phyloP scores from a whole-genome alignment of 2,329 filamentous ascomycete species.

The Venturia carpophila region DNA sequence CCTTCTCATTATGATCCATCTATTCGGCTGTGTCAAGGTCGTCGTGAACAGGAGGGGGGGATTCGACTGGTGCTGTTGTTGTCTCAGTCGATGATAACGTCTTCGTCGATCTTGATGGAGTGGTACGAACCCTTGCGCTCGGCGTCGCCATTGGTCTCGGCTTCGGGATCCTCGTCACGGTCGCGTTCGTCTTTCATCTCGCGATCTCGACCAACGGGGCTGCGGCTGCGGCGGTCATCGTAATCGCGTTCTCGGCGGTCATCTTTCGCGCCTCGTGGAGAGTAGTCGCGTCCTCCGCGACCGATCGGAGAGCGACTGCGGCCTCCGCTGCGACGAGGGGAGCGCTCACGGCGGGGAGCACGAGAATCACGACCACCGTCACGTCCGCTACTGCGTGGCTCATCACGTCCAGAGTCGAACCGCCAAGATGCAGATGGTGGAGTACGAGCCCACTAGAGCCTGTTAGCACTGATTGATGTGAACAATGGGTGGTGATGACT shows the following conservation, averaged over 20 bases:
- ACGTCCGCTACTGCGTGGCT: constrained; percentile 38
- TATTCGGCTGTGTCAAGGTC: constrained; percentile 92
- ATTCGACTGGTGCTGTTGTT: constrained; percentile 53
- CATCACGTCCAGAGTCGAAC: constrained; percentile 81
- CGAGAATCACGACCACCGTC: constrained; percentile 57
- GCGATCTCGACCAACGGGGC: constrained; percentile 56
- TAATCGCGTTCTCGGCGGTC: constrained; percentile 72
- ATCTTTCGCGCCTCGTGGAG: constrained; percentile 65
- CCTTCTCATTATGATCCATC: constrained; percentile 21
- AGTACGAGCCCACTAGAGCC: constrained; percentile 82
- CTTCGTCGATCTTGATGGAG: constrained; percentile 21
- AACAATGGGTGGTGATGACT: constrained; percentile 24
- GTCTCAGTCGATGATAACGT: constrained; percentile 27
- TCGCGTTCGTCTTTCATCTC: constrained; percentile 47
- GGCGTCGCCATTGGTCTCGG: constrained; percentile 66
- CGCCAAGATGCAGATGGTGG: constrained; percentile 97
- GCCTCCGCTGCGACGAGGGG: constrained; percentile 34
- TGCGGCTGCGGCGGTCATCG: constrained; percentile 59
- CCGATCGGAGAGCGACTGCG: constrained; percentile 47
- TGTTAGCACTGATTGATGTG: constrained; percentile 14
- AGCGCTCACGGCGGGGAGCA: constrained; percentile 64
- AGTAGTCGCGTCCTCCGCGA: constrained; percentile 62
- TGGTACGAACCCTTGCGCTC: constrained; percentile 70
- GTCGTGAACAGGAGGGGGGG: constrained; percentile 76
- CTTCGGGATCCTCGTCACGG: constrained; percentile 57